Base-by-base conservation (phyloP, 2,329 filamentous ascomycete species). In the Seiridium cupressi region DNA sequence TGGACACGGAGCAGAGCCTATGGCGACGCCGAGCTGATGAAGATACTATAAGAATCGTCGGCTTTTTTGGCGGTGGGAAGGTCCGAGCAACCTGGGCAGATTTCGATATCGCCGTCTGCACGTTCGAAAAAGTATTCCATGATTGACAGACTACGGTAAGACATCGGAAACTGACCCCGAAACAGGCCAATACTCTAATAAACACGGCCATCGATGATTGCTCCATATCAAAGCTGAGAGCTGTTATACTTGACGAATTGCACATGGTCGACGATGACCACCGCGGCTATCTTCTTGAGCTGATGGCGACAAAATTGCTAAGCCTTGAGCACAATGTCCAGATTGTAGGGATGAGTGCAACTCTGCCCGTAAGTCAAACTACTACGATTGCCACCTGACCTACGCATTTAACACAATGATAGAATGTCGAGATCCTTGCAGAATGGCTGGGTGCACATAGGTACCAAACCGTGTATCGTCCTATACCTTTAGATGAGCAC, bases 181-280 rank as follows among this genome's bases (percentile, higher is more conserved):
- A 48, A 6, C 35, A 91, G 88, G 90, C 90, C 58, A 93, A 93
- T 68, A 83, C 87, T 9, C 80, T 93, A 44, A 81, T 92, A 35
- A 93, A 93, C 66, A 78, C 83, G 31, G 88, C 89, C 11, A 90
- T 93, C 64, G 87, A 90, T 63, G 88, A 93, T 63, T 86, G 84
- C 68, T 85, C 81, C 3, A 82, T 92, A 61, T 77, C 80, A n/a
- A 81, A 86, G 26, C 76, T 93, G 48, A 84, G 83, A 51, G 78
- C 87, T 9, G 84, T 92, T 18, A 88, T 93, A 11, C 77, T 93
- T 40, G 90, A 93, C 67, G 90, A 93, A 70, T 76, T 93, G n/a
- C 90, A 93, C 70, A 92, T 93, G 89, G 81, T 93, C 49, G 88
- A 92, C 66, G 90, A 93, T 69, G 88, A 89, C 63, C 84, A 88